phyloP scores from a whole-genome alignment of 805 yeast genomes.

The Schwanniomyces vanrijiae region DNA sequence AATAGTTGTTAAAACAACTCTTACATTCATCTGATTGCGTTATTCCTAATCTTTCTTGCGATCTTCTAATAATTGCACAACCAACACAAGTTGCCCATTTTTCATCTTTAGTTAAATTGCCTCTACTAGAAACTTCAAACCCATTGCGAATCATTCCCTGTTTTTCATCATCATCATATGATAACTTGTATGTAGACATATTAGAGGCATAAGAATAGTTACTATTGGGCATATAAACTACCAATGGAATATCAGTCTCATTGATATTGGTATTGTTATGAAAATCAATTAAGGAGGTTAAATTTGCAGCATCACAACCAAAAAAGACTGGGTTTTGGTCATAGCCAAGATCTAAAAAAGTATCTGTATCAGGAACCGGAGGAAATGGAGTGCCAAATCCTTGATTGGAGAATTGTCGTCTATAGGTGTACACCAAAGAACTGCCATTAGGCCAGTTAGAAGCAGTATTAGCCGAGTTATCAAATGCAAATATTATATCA shows the following conservation, averaged over 20 bases:
- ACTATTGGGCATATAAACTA: conserved; percentile 73
- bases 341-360: conserved; percentile 62
- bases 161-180: conserved; percentile 58
- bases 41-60: conserved; percentile 64
- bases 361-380: conserved; percentile 66
- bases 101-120: conserved; percentile 63
- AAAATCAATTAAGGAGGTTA: conserved; percentile 47
- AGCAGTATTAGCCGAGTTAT: conserved; percentile 40
- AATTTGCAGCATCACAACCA: conserved; percentile 71
- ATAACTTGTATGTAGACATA: conserved; percentile 68
- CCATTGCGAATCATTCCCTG: conserved; percentile 68
- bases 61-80: conserved; percentile 79
- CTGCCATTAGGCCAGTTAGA: conserved; percentile 46
- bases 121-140: conserved; percentile 64
- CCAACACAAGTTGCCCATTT: conserved; percentile 77
- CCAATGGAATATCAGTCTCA: conserved; percentile 51
- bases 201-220: conserved; percentile 67
- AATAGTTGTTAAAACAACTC: conserved; percentile 67
- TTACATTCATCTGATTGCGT: conserved; percentile 68
- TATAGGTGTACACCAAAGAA: conserved; percentile 33
- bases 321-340: conserved; percentile 74
- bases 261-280: conserved; percentile 19
- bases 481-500: conserved; percentile 44
- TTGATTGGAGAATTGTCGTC: conserved; percentile 36
- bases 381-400: conserved; percentile 72